These are phyloP conservation scores for Saccharomycopsis vini DNA, from an alignment of 805 yeast species.

Conservation along the genomic window DNA sequence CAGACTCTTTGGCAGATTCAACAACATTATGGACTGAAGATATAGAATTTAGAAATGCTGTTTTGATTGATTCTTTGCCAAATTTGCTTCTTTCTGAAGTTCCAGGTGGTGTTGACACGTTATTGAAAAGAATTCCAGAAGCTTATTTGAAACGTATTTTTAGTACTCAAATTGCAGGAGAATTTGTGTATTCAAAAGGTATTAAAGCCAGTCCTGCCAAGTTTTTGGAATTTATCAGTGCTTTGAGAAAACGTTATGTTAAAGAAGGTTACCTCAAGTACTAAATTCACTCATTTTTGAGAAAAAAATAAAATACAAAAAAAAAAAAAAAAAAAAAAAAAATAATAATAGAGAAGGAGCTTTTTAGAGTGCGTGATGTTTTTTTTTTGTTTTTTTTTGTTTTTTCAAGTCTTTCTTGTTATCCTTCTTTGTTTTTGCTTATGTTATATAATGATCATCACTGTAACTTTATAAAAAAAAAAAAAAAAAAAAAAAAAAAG, in stretches of 20 bases:
- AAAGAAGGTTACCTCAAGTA: too few relatives aligned
- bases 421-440: too few relatives aligned
- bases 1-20: constrained; percentile 75
- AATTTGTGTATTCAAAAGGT: constrained; percentile 78
- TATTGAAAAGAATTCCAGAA: constrained; percentile 59
- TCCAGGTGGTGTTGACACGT: constrained; percentile 43
- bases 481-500: too few relatives aligned
- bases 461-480: too few relatives aligned
- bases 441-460: too few relatives aligned
- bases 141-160: constrained; percentile 82
- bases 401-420: too few relatives aligned
- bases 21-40: constrained; percentile 83
- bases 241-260: constrained; percentile 36
- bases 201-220: constrained; percentile 63
- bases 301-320: too few relatives aligned
- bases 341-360: too few relatives aligned
- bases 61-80: constrained; percentile 74
- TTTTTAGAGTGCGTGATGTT: too few relatives aligned
- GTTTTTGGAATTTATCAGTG: constrained; percentile 60
- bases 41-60: constrained; percentile 61
- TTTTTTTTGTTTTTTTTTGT: too few relatives aligned
- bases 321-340: too few relatives aligned
- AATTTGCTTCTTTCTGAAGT: constrained; percentile 52
- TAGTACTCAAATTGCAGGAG: constrained; percentile 76
- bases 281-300: too few relatives aligned